Conservation (phyloP, 257 asterid genomes). For the Gentiana straminea region DNA sequence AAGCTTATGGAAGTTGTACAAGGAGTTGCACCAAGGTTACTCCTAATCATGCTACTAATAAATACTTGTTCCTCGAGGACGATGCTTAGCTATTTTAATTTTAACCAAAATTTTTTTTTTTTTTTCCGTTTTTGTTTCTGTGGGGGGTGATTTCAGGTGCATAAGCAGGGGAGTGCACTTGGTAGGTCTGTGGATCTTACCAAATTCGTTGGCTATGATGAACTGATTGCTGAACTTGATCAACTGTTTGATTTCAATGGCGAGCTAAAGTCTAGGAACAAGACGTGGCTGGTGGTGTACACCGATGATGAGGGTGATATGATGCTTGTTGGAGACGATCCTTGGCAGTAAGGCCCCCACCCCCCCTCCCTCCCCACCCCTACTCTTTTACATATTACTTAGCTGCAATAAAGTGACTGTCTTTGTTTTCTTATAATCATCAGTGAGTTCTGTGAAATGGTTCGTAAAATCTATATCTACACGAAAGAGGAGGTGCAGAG, state of each 20-base stretch:
- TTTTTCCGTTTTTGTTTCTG: no score
- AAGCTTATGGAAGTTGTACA: slow-evolving; percentile 44
- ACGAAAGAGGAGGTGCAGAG: slow-evolving; percentile 75
- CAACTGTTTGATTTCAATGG: slow-evolving; percentile 69
- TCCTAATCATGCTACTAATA: background rate
- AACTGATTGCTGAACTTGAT: slow-evolving; percentile 63
- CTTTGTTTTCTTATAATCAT: slow-evolving; percentile 9
- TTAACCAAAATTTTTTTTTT: no score
- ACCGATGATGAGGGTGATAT: slow-evolving; percentile 94
- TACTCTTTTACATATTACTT: background rate
- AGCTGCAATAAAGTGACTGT: background rate
- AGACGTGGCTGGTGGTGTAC: slow-evolving; percentile 79
- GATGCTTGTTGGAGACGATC: slow-evolving; percentile 99
- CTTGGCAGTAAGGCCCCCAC: slow-evolving; percentile 59
- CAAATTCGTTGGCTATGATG: slow-evolving; percentile 59
- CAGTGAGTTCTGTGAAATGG: slow-evolving; percentile 89
- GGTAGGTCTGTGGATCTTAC: slow-evolving; percentile 93
- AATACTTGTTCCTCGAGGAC: no score
- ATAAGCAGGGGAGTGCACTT: slow-evolving; percentile 82
- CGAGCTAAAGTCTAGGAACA: slow-evolving; percentile 50
- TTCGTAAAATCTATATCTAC: slow-evolving; percentile 61
- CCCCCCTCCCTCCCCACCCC: no score
- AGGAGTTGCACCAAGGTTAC: slow-evolving; percentile 89
- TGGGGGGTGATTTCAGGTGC: slow-evolving; percentile 49
- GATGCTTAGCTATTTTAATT: no score